phyloP scores from a whole-genome alignment of 1,284 basidiomycete genomes.

The Malassezia slooffiae region DNA sequence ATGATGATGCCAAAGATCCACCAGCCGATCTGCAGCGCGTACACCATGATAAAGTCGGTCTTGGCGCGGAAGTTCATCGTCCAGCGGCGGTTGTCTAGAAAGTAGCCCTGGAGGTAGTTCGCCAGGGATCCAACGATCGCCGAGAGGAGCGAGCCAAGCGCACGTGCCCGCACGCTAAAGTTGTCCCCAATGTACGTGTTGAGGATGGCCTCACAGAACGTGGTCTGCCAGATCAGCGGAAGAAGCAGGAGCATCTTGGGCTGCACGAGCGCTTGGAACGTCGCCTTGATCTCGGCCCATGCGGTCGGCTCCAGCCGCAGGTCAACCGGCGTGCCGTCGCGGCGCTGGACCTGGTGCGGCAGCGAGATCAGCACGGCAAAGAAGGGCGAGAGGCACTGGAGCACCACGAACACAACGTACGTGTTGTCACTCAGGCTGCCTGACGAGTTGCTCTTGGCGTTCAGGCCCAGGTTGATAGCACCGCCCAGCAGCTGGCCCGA shows the following conservation, averaged over 20 bases:
- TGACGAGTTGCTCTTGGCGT: constrained; percentile 28
- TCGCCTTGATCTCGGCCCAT: constrained; percentile 30
- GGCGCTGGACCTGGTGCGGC: constrained; percentile 47
- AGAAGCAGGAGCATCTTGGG: constrained; percentile 32
- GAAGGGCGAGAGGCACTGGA: constrained; percentile 44
- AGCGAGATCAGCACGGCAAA: constrained; percentile 38
- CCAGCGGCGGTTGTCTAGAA: constrained; percentile 39
- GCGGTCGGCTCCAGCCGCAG: constrained; percentile 31
- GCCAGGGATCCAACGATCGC: constrained; percentile 37
- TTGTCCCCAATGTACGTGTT: constrained; percentile 40
- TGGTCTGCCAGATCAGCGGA: constrained; percentile 32
- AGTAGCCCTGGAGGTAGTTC: constrained; percentile 43
- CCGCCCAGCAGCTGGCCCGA: constrained; percentile 44
- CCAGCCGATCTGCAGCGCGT: constrained; percentile 26
- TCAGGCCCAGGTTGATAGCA: constrained; percentile 47
- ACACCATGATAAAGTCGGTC: constrained; percentile 26
- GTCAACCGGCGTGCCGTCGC: constrained; percentile 42
- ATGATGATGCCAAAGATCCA: constrained; percentile 46
- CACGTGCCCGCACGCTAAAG: constrained; percentile 34
- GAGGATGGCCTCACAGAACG: constrained; percentile 35
- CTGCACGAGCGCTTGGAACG: constrained; percentile 23
- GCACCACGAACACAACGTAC: constrained; percentile 48
- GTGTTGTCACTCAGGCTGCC: constrained; percentile 38
- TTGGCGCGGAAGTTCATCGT: constrained; percentile 33
- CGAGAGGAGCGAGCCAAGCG: constrained; percentile 46